These are phyloP conservation scores for Fusarium oligoseptatum DNA, from an alignment of 2,329 filamentous ascomycete genomes.

Conservation along the genomic window DNA sequence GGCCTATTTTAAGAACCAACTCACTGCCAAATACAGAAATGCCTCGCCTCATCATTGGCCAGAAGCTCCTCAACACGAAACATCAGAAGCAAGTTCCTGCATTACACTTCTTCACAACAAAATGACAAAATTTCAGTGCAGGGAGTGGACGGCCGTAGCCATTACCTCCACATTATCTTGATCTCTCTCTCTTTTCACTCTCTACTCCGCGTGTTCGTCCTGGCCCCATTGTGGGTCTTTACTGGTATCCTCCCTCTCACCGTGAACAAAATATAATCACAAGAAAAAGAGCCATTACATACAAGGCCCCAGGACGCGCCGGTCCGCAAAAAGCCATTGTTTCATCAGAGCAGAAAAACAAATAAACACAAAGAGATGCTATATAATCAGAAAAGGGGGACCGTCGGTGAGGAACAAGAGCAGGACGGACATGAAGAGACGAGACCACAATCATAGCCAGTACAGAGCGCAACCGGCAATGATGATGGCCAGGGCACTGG, in stretches of 20 bases:
- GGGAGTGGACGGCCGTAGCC: conserved; percentile 39
- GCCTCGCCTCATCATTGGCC: not conserved
- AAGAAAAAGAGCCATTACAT: conserved; percentile 40
- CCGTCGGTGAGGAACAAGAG: conserved; percentile 9
- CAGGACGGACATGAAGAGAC: conserved; percentile 3
- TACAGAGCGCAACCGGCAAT: conserved; percentile 53
- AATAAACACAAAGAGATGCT: conserved; percentile 31
- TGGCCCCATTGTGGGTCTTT: conserved; percentile 25
- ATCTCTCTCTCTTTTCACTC: conserved; percentile 8
- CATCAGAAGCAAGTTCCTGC: not conserved
- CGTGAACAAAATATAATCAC: conserved; percentile 39
- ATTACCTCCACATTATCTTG: conserved; percentile 34
- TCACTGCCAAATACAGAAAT: not conserved
- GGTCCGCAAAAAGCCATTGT: conserved; percentile 25
- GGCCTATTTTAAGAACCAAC: not conserved
- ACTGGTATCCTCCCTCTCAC: conserved; percentile 26
- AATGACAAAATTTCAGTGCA: not conserved
- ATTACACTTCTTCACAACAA: not conserved
- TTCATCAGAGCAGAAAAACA: conserved; percentile 32
- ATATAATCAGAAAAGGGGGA: conserved; percentile 33
- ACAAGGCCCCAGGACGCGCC: conserved; percentile 37
- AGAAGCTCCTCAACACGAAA: not conserved
- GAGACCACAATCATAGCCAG: conserved; percentile 47
- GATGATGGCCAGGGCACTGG: conserved; percentile 55
- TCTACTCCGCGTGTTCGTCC: conserved; percentile 16